Evolutionary conservation across 2,329 filamentous ascomycete species (phyloP), one percentile per base, ranked within the genome.

Genomic region (Colletotrichum noveboracense): DNA sequence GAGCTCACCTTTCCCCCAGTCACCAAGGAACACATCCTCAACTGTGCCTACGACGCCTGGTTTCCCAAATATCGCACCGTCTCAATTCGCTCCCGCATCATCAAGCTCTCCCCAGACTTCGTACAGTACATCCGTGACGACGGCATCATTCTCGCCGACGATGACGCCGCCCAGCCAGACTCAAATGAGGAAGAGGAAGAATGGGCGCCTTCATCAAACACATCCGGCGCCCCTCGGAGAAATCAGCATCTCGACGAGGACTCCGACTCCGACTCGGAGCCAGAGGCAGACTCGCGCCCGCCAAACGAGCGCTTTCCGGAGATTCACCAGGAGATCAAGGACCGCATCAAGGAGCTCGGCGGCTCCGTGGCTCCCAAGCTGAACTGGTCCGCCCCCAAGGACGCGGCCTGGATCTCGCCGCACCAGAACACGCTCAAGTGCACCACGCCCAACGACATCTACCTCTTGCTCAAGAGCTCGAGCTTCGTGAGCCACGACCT

Each of bases 351-450:
- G 14, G 94, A 96, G 79, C 90, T 98, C 1, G 96, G 95, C 18
- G 96, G 96, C 75, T 92, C 93, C 76, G 96, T 98, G 10, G 93
- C 94, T 3, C 97, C 97, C 1, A 99, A 99, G 85, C 88, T 99
- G 62, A 98, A 98, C 87, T 99, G 97, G 97, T 98, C 96, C 7
- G 93, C 96, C 6, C 97, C 97, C 6, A 98, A 98, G 84, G 97
- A 99, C 82, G 97, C 97, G 10, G 95, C 94, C 26, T 98, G 96
- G 94, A 98, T 99, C 84, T 92, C 90, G 85, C 93, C 85, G 86
- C 83, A 96, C 89, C 85, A 93, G 80, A 99, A 99, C 84, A 97
- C 95, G 62, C 94, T 98, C 86, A 95, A 98, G 84, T 99, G 97
- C 85, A 93, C 92, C 6, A 93, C 92, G 1, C 92, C 97, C 4